Conservation (phyloP, 164 flowering plant species). For the Chloranthus sessilifolius region DNA sequence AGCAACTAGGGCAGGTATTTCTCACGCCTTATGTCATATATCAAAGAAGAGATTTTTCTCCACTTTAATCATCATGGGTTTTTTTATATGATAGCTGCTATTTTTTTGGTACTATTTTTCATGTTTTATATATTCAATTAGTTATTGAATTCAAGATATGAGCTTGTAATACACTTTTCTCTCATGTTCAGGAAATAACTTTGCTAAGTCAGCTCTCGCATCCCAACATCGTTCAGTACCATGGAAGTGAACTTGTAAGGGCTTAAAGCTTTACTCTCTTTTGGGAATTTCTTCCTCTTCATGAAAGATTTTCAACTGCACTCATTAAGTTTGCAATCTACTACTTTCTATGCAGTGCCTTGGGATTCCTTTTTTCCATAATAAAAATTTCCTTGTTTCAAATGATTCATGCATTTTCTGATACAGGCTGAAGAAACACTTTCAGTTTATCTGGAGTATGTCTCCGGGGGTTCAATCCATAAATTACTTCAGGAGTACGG, state of each 20-base stretch:
- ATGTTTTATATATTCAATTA: not conserved
- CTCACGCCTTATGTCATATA: not conserved
- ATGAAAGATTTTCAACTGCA: not conserved
- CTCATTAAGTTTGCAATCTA: not conserved
- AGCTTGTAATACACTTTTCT: slow-evolving; percentile 3
- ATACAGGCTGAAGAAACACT: slow-evolving; percentile 54
- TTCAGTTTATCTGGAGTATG: slow-evolving; percentile 66
- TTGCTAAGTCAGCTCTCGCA: slow-evolving; percentile 84
- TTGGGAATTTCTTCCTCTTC: not conserved
- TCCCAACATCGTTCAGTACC: slow-evolving; percentile 81
- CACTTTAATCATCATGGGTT: too few relatives aligned
- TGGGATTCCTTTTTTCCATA: not conserved
- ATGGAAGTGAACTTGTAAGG: slow-evolving; percentile 86
- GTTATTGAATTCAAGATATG: not conserved
- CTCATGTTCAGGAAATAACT: slow-evolving; percentile 64
- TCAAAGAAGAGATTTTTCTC: too few relatives aligned
- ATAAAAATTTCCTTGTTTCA: not conserved
- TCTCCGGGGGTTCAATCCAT: slow-evolving; percentile 77
- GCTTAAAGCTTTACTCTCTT: not conserved
- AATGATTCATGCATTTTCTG: not conserved
- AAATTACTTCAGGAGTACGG: slow-evolving; percentile 81
- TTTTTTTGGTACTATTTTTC: too few relatives aligned
- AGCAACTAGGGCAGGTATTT: slow-evolving; percentile 82
- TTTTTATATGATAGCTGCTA: too few relatives aligned
- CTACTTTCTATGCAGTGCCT: not conserved